A percentile compares a stretch with the other conserved stretches of the same genome.
phyloP scores from a whole-genome alignment of 2,329 filamentous ascomycete species.

The Balansia obtecta region DNA sequence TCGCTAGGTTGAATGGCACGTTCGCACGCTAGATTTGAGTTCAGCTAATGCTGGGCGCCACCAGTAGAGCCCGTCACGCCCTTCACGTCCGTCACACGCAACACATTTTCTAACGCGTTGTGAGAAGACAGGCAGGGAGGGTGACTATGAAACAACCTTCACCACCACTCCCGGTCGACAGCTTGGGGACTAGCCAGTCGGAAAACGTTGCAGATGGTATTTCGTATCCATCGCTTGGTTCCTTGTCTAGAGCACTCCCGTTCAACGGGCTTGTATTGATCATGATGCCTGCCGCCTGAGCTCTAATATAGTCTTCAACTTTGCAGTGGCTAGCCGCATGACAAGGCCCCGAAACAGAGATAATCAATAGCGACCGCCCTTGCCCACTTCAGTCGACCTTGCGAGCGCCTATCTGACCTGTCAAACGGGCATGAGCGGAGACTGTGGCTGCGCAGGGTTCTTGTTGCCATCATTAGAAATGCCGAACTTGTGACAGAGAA shows the following conservation, averaged over 20 bases:
- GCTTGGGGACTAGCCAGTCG: neutral
- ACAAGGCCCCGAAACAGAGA: neutral
- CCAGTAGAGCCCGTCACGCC: neutral
- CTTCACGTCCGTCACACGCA: neutral
- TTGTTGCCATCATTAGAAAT: neutral
- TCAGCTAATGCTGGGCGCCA: neutral
- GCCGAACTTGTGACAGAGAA: neutral
- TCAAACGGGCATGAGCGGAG: conserved; percentile 5
- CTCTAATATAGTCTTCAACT: neutral
- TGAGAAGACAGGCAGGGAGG: neutral
- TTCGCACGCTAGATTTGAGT: neutral
- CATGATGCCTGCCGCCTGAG: no score
- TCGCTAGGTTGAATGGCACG: neutral
- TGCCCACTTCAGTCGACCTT: conserved; percentile 23
- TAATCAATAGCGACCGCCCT: conserved; percentile 3
- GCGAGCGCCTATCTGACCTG: conserved; percentile 13
- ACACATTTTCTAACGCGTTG: neutral
- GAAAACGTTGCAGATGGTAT: no score
- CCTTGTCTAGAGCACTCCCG: no score
- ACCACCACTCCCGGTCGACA: no score
- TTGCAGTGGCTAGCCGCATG: neutral
- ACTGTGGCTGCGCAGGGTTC: neutral
- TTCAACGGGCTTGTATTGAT: no score
- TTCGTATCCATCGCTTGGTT: no score
- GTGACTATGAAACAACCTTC: no score